Evolutionary conservation across 2,329 filamentous ascomycete species (phyloP), one percentile per base, ranked within the genome.

Genomic region (Arthrinium puccinioides): DNA sequence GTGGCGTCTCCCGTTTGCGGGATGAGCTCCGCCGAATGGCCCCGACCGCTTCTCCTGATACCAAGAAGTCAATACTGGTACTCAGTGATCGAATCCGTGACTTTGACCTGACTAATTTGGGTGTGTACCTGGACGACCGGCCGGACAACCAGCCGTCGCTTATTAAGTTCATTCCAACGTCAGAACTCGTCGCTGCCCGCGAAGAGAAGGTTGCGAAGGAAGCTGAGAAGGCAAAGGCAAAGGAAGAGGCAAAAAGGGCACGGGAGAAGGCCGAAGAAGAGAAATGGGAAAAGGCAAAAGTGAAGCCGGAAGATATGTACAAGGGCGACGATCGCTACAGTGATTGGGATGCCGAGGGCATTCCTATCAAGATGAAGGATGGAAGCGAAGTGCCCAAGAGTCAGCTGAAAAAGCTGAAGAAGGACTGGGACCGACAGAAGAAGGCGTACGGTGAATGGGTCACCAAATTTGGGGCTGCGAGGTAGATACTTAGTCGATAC

Each of bases 351-450:
- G 80, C 73, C 6, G 82, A 90, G 40, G 89, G 89, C 0, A 44
- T 95, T 44, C 89, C 90, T 3, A 84, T 75, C 0, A 85, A 80
- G 62, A 77, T 88, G 56, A 79, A 77, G 44, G 79, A 85, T 21
- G 88, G 87, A 0, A 80, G 78, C 43, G 87, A 94, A 48, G 70
- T 96, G 25, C 75, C 85, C 5, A 95, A 95, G 69, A 84, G 74
- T 42, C 76, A 79, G 54, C 54, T 65, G 35, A 96, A 96, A 72
- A 89, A 87, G 67, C 60, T 95, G 49, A 81, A 72, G 63, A 96
- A 96, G 69, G 82, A 87, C 39, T 94, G 86, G 86, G 84, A 94
- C 50, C 80, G 72, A 56, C 90, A 96, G 67, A 92, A 88, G 71
- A 94, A 90, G 72, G 59, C 76, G 41, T 82, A 89, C 57, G 82